A percentile compares a stretch with the other conserved stretches of the same genome.
These are phyloP conservation scores for Thelonectria olida DNA, from an alignment of 2,329 filamentous ascomycete genomes.

Conservation along the genomic window DNA sequence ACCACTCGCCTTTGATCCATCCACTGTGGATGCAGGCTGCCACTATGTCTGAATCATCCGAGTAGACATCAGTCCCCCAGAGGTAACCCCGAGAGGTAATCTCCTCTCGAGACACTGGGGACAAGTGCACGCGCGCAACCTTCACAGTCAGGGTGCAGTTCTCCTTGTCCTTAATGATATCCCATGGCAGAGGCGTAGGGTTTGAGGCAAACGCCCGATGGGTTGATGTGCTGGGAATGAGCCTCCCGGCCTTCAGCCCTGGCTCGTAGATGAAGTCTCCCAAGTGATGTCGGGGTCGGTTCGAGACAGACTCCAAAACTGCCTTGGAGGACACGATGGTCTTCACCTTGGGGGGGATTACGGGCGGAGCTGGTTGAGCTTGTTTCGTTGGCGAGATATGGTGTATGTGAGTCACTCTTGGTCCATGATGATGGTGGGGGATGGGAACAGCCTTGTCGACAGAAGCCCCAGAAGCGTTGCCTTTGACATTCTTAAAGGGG, in stretches of 20 bases:
- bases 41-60: conserved; percentile 93
- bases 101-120: conserved; percentile 76
- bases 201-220: conserved; percentile 60
- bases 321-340: conserved; percentile 74
- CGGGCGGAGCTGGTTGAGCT: conserved; percentile 30
- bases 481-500: conserved; percentile 61
- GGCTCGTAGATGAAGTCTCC: conserved; percentile 86
- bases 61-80: conserved; percentile 96
- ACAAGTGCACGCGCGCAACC: conserved; percentile 82
- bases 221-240: conserved; percentile 52
- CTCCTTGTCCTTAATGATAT: conserved; percentile 75
- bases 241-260: conserved; percentile 63
- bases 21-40: conserved; percentile 93
- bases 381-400: conserved; percentile 34
- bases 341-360: conserved; percentile 67
- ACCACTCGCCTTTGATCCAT: conserved; percentile 91
- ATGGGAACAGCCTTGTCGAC: conserved; percentile 50
- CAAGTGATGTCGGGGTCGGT: conserved; percentile 79
- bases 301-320: conserved; percentile 76
- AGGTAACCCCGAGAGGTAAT: conserved; percentile 83
- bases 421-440: conserved; percentile 60
- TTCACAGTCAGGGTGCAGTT: conserved; percentile 93
- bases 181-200: conserved; percentile 79
- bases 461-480: conserved; percentile 55
- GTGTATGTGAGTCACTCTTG: conserved; percentile 44